Percentiles rank a stretch among this genome's conserved stretches.
Evolutionary conservation across 257 asterid species (phyloP).

Genomic region (Solanum microdontum): DNA sequence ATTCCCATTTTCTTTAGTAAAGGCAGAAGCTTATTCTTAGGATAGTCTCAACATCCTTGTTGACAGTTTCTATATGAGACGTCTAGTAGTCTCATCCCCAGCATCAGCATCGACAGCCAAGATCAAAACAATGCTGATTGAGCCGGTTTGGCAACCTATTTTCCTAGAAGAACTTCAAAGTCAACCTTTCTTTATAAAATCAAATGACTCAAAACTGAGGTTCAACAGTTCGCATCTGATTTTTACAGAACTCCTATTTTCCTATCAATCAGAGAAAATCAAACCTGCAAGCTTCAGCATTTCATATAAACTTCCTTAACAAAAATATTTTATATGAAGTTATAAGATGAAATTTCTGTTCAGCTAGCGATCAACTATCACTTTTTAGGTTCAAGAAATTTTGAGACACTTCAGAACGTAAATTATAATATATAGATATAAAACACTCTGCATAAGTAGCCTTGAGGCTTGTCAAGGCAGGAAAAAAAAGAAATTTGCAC

Average conservation of each 20-base stretch:
- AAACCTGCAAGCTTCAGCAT: background rate
- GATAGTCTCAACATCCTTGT: background rate
- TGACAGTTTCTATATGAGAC: background rate
- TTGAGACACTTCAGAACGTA: background rate
- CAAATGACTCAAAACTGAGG: background rate
- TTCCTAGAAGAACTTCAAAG: background rate
- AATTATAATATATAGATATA: background rate
- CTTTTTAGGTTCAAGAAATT: background rate
- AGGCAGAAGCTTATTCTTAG: background rate
- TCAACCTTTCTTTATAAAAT: background rate
- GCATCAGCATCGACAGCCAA: background rate
- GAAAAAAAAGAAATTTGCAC: background rate
- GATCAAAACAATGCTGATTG: background rate
- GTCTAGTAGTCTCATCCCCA: background rate
- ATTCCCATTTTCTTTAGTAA: background rate
- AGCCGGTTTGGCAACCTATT: background rate
- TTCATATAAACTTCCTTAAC: background rate
- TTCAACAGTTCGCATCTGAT: background rate
- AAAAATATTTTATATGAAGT: background rate
- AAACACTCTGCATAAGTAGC: background rate
- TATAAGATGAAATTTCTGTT: background rate
- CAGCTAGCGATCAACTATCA: background rate
- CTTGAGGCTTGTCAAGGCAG: background rate
- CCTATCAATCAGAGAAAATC: background rate
- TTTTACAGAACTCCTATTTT: background rate